These are phyloP conservation scores for Pseudopyrenochaeta lycopersici DNA, from an alignment of 2,329 filamentous ascomycete genomes.

Conservation along the genomic window DNA sequence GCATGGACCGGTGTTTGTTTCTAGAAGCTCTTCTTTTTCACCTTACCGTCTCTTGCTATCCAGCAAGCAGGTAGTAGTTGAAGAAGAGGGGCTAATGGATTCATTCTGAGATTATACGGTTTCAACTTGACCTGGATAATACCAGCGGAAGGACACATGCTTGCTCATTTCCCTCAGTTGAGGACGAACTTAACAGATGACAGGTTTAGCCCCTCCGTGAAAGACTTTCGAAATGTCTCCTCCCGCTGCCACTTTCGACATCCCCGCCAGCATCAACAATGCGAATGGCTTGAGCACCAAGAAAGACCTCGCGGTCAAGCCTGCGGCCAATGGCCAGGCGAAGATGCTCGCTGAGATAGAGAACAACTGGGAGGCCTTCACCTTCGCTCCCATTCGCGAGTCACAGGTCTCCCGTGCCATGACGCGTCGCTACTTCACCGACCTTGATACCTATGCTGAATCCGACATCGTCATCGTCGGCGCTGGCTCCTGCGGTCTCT, in stretches of 20 bases:
- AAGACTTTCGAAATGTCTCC: constrained; percentile 71
- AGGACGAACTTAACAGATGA: constrained; percentile 40
- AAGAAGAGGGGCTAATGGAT: constrained; percentile 24
- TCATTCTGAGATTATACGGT: constrained; percentile 90
- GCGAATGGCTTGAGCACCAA: constrained; percentile 48
- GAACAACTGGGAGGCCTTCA: constrained; percentile 82
- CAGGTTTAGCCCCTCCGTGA: constrained; percentile 46
- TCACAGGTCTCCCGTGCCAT: constrained; percentile 92
- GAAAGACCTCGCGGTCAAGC: constrained; percentile 58
- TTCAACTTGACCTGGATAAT: constrained; percentile 98
- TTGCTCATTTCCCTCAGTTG: constrained; percentile 55
- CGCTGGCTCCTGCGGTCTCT: constrained; percentile 87
- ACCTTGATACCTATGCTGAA: constrained; percentile 89
- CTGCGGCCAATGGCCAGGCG: constrained; percentile 56
- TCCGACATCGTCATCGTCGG: constrained; percentile 94
- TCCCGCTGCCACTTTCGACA: constrained; percentile 71
- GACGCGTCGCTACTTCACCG: constrained; percentile 90
- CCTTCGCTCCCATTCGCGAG: constrained; percentile 88
- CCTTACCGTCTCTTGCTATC: constrained; percentile 2
- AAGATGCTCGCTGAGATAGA: constrained; percentile 71
- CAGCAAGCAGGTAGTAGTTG: constrained; percentile 4
- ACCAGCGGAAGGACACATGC: constrained; percentile 99
- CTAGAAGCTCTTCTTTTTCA: constrained; percentile 11
- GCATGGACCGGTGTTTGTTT: constrained; percentile 55
- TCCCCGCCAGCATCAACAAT: constrained; percentile 27